Percentiles rank a stretch among this genome's conserved stretches.
Evolutionary conservation across 495 filamentous ascomycete genomes (phyloP).

Genomic region (Aspergillus nidulans): DNA sequence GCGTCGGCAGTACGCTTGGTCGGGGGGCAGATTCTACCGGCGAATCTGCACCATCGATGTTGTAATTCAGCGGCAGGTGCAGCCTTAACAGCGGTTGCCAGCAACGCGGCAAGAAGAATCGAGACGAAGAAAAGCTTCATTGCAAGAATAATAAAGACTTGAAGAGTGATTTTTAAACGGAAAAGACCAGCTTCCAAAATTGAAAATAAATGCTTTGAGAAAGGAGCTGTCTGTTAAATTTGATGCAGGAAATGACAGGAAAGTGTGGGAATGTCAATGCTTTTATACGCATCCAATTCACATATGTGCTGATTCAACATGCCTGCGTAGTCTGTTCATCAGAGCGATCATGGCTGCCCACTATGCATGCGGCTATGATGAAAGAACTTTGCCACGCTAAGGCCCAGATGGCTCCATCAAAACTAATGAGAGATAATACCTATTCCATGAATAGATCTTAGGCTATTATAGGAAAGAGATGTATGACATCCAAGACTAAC

Average conservation of each 20-base stretch:
- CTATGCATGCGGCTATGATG: background rate
- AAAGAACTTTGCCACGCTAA: slow-evolving; percentile 4
- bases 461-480: background rate
- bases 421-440: background rate
- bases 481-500: background rate
- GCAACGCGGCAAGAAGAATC: slow-evolving; percentile 34
- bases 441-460: background rate
- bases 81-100: slow-evolving; percentile 33
- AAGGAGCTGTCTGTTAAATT: background rate
- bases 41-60: slow-evolving; percentile 30
- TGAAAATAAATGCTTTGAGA: background rate
- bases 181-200: background rate
- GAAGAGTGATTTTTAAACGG: background rate
- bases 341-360: background rate
- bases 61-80: slow-evolving; percentile 20
- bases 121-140: slow-evolving; percentile 48
- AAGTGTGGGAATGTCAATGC: background rate
- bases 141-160: slow-evolving; percentile 13
- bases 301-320: background rate
- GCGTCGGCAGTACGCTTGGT: slow-evolving; percentile 33
- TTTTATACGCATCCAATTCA: background rate
- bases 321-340: background rate
- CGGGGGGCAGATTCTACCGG: slow-evolving; percentile 29
- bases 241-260: background rate
- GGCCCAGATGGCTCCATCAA: background rate